A percentile compares a stretch with the other conserved stretches of the same genome.
These are phyloP conservation scores for Aureobasidium sp. DNA, from an alignment of 2,329 filamentous ascomycete species.

Conservation along the genomic window DNA sequence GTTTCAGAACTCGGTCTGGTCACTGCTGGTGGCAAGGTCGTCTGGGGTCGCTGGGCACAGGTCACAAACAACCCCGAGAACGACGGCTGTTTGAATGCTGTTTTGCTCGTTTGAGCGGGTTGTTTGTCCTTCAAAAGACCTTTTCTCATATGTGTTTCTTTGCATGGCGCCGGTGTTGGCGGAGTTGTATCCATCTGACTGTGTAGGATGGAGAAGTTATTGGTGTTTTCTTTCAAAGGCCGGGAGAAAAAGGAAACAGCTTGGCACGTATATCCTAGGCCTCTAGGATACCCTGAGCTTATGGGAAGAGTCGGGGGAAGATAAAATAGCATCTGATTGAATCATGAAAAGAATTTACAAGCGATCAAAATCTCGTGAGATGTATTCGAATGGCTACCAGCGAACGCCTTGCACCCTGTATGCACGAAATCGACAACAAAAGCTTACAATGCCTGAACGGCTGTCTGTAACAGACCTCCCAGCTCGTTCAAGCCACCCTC, in stretches of 20 bases:
- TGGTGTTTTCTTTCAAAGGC: not conserved
- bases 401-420: not conserved
- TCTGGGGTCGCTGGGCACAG: constrained; percentile 82
- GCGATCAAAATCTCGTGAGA: not conserved
- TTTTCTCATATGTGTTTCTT: constrained; percentile 10
- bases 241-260: not conserved
- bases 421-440: not conserved
- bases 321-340: constrained; percentile 4
- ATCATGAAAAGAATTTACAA: not conserved
- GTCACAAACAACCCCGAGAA: constrained; percentile 56
- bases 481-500: constrained; percentile 25
- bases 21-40: constrained; percentile 85
- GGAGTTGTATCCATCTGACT: constrained; percentile 6
- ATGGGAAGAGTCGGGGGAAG: not conserved
- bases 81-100: constrained; percentile 48
- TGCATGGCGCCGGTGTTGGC: constrained; percentile 19
- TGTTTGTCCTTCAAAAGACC: not conserved
- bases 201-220: not conserved
- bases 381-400: not conserved
- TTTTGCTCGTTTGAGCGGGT: constrained; percentile 19
- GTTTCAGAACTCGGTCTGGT: constrained; percentile 86
- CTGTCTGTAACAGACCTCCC: constrained; percentile 24
- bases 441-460: constrained; percentile 20
- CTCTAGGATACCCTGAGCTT: not conserved
- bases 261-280: not conserved